Conservation (phyloP, 2,329 filamentous ascomycete genomes). For the Botrytis hyacinthi region DNA sequence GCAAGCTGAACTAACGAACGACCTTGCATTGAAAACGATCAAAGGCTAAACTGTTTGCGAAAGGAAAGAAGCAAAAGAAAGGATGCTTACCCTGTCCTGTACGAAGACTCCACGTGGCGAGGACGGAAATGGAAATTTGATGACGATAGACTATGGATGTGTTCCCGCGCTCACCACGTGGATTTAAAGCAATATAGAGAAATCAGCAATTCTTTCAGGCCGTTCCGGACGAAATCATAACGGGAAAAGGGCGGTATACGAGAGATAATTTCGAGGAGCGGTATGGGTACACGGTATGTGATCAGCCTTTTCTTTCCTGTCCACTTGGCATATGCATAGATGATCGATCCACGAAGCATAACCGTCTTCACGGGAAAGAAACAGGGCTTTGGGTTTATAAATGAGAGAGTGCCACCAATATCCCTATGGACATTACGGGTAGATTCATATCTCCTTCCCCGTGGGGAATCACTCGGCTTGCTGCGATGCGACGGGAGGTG, state of each 20-base stretch:
- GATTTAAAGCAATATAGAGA: slow-evolving; percentile 4
- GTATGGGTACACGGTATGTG: slow-evolving; percentile 6
- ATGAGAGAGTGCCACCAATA: slow-evolving; percentile 5
- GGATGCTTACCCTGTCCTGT: slow-evolving; percentile 8
- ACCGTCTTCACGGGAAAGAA: not conserved
- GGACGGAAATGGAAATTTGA: slow-evolving; percentile 12
- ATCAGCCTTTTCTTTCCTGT: slow-evolving; percentile 12
- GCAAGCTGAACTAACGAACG: slow-evolving; percentile 4
- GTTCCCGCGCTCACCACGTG: slow-evolving; percentile 10
- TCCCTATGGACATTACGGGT: not conserved
- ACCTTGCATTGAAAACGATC: slow-evolving; percentile 6
- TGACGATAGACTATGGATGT: slow-evolving; percentile 11
- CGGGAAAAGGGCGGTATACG: not conserved
- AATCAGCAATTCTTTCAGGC: not conserved
- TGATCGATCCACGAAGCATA: slow-evolving; percentile 5
- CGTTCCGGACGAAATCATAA: not conserved
- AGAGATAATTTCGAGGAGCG: not conserved
- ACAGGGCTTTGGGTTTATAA: not conserved
- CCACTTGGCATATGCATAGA: slow-evolving; percentile 16
- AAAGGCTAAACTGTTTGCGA: not conserved
- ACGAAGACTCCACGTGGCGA: slow-evolving; percentile 7
- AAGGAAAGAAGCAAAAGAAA: not conserved
- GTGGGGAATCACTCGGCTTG: not conserved
- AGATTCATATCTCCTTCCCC: not conserved
- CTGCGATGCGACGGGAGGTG: not conserved